Base-by-base conservation (phyloP, 2,329 filamentous ascomycete genomes). In the Colletotrichum scovillei region DNA sequence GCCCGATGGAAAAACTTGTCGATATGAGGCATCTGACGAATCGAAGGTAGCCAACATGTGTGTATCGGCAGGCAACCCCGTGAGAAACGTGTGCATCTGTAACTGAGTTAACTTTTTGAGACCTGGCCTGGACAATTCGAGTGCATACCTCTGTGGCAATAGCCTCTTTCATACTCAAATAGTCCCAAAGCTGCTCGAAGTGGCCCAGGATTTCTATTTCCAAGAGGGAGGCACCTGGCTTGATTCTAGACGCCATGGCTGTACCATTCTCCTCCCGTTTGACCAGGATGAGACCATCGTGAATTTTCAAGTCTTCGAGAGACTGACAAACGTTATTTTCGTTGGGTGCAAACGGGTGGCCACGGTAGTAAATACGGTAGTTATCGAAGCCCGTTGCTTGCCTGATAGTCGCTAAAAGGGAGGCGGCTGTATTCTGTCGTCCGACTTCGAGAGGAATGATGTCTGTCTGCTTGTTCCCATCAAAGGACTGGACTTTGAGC, bases 161-260 rank as follows among this genome's bases (percentile, higher is more conserved):
- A 63, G 85, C 86, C 72, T 95, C 92, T 57, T 94, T 89, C 83
- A 95, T 89, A 75, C 91, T 91, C 67, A 98, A 87, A 78, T 96
- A 93, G 56, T 91, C 89, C 88, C 97, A 98, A 28, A 99, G 84
- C 74, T 96, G 92, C 67, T 94, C 89, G 78, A 98, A 97, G 81
- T 97, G 94, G 70, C 91, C 88, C 76, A 97, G 85, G 26, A 98
- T 92, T 77, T 96, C 94, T 14, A 90, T 88, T 79, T 98, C 95
- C 3, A 98, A 88, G 46, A 84, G 88, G 75, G 85, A 91, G 59
- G 85, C 89, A 63, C 84, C 90, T 64, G 82, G 87, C 74, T 85
- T 86, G 65, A 88, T 83, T 35, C 86, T 79, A 74, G 85, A 77
- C 30, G 86, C 79, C 69, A 85, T 81, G 4, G 83, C 81, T 9